Base-by-base conservation (phyloP, 768 basidiomycete species). In the Mycena venus region DNA sequence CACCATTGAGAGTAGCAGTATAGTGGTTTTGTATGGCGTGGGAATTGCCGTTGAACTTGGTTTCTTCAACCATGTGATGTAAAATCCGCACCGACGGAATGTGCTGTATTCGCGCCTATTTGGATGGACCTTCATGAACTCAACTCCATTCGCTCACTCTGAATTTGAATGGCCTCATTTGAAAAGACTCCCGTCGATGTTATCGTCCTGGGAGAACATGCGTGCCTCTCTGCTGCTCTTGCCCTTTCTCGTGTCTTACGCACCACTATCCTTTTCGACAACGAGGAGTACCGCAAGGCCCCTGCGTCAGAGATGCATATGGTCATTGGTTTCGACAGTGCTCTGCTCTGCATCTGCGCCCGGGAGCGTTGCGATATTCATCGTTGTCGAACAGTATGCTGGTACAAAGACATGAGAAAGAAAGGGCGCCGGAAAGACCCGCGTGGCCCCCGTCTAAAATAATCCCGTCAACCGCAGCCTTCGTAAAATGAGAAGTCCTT, bases 41-140 rank as follows among this genome's bases (percentile, higher is more conserved):
- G 40, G n/a, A n/a, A n/a, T n/a, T n/a, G 40, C 40, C 40, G 19
- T 11, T 17, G 40, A 3, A 17, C 19, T 42, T 4, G 36, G 36
- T 38, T 7, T 14, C 8, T 91, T 91, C 78, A 92, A 92, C 78
- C 92, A 84, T 66, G 84, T 88, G 21, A 85, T 91, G 88, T 90
- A 61, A 66, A 78, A 80, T 11, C n/a, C n/a, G n/a, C n/a, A n/a
- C n/a, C n/a, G n/a, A n/a, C n/a, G n/a, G n/a, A n/a, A n/a, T n/a
- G n/a, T n/a, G n/a, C n/a, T n/a, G n/a, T n/a, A n/a, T n/a, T n/a
- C n/a, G n/a, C n/a, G n/a, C n/a, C n/a, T n/a, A n/a, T n/a, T n/a
- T n/a, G n/a, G n/a, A n/a, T n/a, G n/a, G n/a, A n/a, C n/a, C n/a
- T n/a, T n/a, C n/a, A n/a, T n/a, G n/a, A n/a, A n/a, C n/a, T n/a